Conservation (phyloP, 2,329 filamentous ascomycete species). For the Aspergillus quadricinctus region DNA sequence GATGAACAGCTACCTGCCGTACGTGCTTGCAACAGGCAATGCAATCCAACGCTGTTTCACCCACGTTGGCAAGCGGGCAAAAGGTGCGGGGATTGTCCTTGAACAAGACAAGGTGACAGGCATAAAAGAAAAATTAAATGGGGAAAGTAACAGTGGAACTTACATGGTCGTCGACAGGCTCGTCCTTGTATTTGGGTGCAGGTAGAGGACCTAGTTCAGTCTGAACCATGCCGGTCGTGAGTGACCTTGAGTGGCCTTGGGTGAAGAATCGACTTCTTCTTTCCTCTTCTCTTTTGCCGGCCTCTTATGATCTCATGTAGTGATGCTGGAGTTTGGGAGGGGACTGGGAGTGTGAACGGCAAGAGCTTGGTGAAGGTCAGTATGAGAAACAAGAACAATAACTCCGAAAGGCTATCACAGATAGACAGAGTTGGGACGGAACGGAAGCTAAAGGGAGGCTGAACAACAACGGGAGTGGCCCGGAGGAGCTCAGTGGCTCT, state of each 20-base stretch:
- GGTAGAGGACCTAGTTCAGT: constrained; percentile 37
- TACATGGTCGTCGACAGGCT: constrained; percentile 45
- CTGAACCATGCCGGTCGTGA: constrained; percentile 43
- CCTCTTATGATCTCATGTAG: constrained; percentile 3
- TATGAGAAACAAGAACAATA: constrained; percentile 14
- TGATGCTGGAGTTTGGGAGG: constrained; percentile 2
- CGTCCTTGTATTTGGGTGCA: constrained; percentile 45
- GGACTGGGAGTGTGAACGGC: constrained; percentile 11
- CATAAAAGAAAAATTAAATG: constrained; percentile 12
- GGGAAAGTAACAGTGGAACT: constrained; percentile 24
- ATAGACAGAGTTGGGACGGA: constrained; percentile 17
- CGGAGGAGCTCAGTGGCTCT: constrained; percentile 22
- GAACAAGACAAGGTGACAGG: constrained; percentile 1
- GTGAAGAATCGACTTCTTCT: constrained; percentile 11
- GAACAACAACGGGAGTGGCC: constrained; percentile 19
- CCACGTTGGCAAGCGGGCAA: not conserved
- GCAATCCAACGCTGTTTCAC: not conserved
- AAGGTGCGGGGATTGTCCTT: not conserved
- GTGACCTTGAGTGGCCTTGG: constrained; percentile 24
- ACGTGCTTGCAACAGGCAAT: not conserved
- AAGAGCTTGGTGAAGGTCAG: constrained; percentile 12
- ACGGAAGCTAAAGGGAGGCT: constrained; percentile 23
- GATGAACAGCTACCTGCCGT: not conserved
- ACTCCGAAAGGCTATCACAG: constrained; percentile 14
- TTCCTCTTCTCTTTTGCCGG: constrained; percentile 1